phyloP scores from a whole-genome alignment of 2,329 filamentous ascomycete genomes.

The Ceratocystis cubensis region DNA sequence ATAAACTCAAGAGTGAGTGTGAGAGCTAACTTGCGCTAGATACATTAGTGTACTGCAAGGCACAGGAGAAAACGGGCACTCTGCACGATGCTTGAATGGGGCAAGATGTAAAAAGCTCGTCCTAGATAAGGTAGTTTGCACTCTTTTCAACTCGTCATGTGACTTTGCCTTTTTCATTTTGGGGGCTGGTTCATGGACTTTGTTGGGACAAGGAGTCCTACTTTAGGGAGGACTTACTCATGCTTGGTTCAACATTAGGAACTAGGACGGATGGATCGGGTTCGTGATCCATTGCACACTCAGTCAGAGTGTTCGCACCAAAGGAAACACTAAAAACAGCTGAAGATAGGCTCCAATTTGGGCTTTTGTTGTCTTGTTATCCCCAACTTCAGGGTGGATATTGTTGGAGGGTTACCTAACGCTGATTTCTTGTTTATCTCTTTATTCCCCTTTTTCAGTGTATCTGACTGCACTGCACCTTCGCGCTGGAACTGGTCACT shows the following conservation, averaged over 20 bases:
- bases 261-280: no score
- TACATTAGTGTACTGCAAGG: neutral
- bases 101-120: neutral
- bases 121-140: no score
- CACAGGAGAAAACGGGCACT: constrained; percentile 18
- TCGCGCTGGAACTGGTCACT: no score
- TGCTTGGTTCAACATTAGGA: no score
- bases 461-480: no score
- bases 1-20: neutral
- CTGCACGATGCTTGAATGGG: constrained; percentile 14
- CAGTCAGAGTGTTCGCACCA: neutral
- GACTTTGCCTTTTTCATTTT: neutral
- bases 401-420: no score
- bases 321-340: constrained; percentile 3
- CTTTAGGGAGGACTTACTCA: neutral
- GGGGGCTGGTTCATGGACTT: neutral
- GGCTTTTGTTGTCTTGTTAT: neutral
- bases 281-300: neutral
- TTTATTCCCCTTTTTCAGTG: no score
- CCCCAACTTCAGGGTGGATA: no score
- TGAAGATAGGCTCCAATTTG: neutral
- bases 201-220: neutral
- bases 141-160: neutral
- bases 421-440: no score
- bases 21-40: neutral